Base-by-base conservation (phyloP, 2,329 filamentous ascomycete genomes). In the Colletotrichum coccodes region DNA sequence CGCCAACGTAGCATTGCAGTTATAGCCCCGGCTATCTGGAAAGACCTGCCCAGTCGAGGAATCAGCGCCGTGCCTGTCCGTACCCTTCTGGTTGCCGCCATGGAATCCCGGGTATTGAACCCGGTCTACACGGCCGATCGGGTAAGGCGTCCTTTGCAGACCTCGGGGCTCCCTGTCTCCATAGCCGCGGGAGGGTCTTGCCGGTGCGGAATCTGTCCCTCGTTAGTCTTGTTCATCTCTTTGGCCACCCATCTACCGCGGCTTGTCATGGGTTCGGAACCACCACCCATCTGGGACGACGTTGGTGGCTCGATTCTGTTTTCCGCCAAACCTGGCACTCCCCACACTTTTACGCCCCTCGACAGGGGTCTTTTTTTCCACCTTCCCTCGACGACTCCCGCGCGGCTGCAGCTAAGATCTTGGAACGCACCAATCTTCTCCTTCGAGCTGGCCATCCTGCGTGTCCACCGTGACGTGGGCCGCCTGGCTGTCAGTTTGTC, bases 321-420 rank as follows among this genome's bases (percentile, higher is more conserved):
- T 28, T 53, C n/a, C 16, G 23, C 9, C 23, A n/a, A 46, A 38
- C 5, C 28, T 32, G 16, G 16, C 40, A 7, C 32, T 57, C 44
- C 30, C 64, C 59, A 67, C 59, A 67, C 38, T 56, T 21, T 30
- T 49, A 38, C 46, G 26, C 61, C 23, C 36, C 40, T 14, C 42
- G 26, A 16, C 54, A 36, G 28, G 62, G 46, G 8, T 44, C 21
- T 14, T n/a, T 53, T 26, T 66, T 23, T 23, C n/a, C 49, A 56
- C 63, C 49, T 61, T 42, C 63, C 57, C 38, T 61, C n/a, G 63
- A 66, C 63, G 34, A 42, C 63, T 66, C 63, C 63, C 57, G 63
- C 63, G 63, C 58, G 63, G 63, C 47, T 54, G 40, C 57, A 34
- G 53, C 40, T 56, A 4, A 61, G 40, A 65, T 61, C 47, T 65